Conservation (phyloP, 2,329 filamentous ascomycete species). For the Botrytis deweyae region DNA sequence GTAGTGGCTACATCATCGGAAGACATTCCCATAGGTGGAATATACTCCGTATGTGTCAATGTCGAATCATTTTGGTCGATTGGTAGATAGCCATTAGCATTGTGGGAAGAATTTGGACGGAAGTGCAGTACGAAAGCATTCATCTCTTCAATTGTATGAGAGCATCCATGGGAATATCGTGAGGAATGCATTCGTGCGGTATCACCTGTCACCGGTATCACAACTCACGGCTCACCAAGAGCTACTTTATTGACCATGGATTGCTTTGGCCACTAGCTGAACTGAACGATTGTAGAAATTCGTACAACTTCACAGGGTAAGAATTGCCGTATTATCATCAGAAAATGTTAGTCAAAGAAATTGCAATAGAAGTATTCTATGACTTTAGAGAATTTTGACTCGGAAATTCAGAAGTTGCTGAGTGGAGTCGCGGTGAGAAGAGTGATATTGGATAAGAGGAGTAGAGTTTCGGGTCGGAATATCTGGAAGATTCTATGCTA, state of each 20-base stretch:
- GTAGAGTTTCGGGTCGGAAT: not conserved
- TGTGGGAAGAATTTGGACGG: not conserved
- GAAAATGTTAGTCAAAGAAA: slow-evolving; percentile 11
- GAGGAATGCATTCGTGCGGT: not conserved
- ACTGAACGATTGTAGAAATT: not conserved
- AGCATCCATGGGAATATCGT: not conserved
- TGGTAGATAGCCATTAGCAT: not conserved
- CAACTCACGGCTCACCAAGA: not conserved
- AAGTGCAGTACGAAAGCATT: not conserved
- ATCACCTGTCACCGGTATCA: slow-evolving; percentile 10
- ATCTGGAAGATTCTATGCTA: slow-evolving; percentile 8
- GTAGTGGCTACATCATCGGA: not conserved
- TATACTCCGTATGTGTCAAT: not conserved
- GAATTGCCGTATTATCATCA: not conserved
- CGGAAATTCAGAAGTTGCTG: not conserved
- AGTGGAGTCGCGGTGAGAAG: slow-evolving; percentile 14
- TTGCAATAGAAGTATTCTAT: not conserved
- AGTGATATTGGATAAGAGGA: not conserved
- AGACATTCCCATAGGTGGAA: not conserved
- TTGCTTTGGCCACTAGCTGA: not conserved
- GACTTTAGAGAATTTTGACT: not conserved
- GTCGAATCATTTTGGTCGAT: not conserved
- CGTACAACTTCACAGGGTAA: not conserved
- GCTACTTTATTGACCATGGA: not conserved
- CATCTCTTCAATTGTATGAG: not conserved